These are phyloP conservation scores for Xylariaceae sp. DNA, from an alignment of 2,329 filamentous ascomycete species.

Conservation along the genomic window DNA sequence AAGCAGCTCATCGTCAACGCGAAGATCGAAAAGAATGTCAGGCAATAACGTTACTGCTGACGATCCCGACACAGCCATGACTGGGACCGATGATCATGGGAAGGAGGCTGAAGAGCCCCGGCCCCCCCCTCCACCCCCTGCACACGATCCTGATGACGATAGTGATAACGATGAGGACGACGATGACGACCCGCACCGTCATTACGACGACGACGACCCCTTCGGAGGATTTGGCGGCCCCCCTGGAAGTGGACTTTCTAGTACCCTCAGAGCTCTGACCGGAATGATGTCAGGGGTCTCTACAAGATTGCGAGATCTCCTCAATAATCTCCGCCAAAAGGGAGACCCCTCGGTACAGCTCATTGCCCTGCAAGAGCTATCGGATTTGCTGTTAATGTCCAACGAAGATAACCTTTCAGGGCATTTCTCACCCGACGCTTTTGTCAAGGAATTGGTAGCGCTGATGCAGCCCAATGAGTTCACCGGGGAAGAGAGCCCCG, in stretches of 20 bases:
- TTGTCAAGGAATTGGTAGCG: constrained; percentile 87
- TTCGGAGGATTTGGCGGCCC: constrained; percentile 66
- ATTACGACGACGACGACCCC: constrained; percentile 63
- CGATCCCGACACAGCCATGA: constrained; percentile 68
- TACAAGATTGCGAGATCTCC: constrained; percentile 71
- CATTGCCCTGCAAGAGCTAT: constrained; percentile 88
- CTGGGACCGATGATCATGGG: constrained; percentile 57
- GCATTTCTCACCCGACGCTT: constrained; percentile 89
- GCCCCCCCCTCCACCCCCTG: constrained; percentile 40
- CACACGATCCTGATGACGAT: constrained; percentile 34
- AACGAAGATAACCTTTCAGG: constrained; percentile 96
- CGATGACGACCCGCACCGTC: constrained; percentile 40
- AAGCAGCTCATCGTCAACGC: constrained; percentile 34
- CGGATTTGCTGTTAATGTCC: constrained; percentile 87
- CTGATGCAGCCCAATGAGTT: constrained; percentile 90
- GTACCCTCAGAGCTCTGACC: constrained; percentile 78
- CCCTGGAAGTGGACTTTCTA: constrained; percentile 64
- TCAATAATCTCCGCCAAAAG: constrained; percentile 72
- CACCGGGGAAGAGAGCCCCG: constrained; percentile 80
- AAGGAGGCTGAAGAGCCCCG: constrained; percentile 37
- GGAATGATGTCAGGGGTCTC: constrained; percentile 89
- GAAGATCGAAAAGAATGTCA: constrained; percentile 50
- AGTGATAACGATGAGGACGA: constrained; percentile 49
- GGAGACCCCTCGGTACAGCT: constrained; percentile 84
- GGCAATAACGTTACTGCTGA: constrained; percentile 35